phyloP scores from a whole-genome alignment of 352 stramenopile genomes.

The Lagenidium giganteum region DNA sequence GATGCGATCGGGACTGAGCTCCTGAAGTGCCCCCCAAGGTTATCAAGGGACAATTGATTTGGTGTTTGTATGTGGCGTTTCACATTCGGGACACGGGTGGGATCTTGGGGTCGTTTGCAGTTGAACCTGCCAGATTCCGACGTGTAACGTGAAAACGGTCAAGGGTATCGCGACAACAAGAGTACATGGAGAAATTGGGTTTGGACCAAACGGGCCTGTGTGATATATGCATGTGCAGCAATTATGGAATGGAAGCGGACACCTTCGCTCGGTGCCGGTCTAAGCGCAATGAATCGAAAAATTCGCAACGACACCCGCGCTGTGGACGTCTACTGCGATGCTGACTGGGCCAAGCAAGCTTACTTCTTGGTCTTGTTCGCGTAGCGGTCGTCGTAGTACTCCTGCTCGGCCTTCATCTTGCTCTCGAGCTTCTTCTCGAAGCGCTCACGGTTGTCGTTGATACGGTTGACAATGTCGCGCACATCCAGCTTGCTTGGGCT shows the following conservation, averaged over 20 bases:
- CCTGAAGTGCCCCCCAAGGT: too few relatives aligned
- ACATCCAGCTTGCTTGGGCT: slow-evolving; percentile 76
- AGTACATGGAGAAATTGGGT: too few relatives aligned
- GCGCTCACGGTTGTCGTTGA: slow-evolving; percentile 86
- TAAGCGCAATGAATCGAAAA: too few relatives aligned
- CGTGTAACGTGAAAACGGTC: too few relatives aligned
- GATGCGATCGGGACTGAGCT: too few relatives aligned
- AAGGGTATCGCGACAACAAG: too few relatives aligned
- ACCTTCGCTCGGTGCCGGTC: too few relatives aligned
- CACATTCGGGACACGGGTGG: neutral
- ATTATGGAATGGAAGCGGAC: too few relatives aligned
- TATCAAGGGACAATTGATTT: slow-evolving; percentile 15
- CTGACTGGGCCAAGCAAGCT: slow-evolving; percentile 2
- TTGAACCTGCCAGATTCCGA: slow-evolving; percentile 7
- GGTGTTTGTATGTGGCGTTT: slow-evolving; percentile 4
- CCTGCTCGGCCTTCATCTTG: slow-evolving; percentile 91
- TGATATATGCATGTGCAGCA: too few relatives aligned
- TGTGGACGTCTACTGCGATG: neutral
- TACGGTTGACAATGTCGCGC: slow-evolving; percentile 85
- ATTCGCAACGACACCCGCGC: neutral
- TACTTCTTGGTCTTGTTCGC: slow-evolving; percentile 50
- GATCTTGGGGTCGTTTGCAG: neutral
- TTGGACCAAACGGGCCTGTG: too few relatives aligned
- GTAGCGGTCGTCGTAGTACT: slow-evolving; percentile 91
- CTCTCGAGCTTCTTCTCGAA: slow-evolving; percentile 91